A percentile compares a stretch with the other conserved stretches of the same genome.
Conservation (phyloP, 768 basidiomycete species). For the Hydnum rufescens region DNA sequence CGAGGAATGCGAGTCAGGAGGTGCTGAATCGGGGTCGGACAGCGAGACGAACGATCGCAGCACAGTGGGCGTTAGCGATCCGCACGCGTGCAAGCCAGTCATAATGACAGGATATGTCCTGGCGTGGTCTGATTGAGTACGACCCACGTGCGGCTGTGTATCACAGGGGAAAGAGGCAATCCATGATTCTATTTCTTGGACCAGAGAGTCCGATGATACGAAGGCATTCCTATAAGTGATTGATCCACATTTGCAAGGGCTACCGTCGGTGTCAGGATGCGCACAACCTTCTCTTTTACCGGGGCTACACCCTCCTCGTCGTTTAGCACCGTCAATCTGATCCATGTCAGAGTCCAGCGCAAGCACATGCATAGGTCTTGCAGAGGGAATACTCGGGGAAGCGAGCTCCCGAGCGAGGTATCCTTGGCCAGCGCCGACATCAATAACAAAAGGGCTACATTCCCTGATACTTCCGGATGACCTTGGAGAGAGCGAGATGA, state of each 20-base stretch:
- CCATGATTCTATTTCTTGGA: constrained; percentile 6
- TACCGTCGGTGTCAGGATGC: background rate
- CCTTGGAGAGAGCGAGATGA: no score
- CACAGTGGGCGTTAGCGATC: constrained; percentile 10
- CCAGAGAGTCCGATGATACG: constrained; percentile 6
- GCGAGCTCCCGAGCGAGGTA: constrained; percentile 10
- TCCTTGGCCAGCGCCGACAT: constrained; percentile 12
- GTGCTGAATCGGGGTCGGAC: background rate
- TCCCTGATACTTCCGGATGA: no score
- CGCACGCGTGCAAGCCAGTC: constrained; percentile 11
- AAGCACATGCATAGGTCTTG: constrained; percentile 4
- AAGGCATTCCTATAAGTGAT: constrained; percentile 4
- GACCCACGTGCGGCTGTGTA: background rate
- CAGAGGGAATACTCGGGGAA: background rate
- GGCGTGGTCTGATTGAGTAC: background rate
- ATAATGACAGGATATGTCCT: constrained; percentile 1
- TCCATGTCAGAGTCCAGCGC: constrained; percentile 8
- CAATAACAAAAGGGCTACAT: no score
- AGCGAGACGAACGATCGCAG: constrained; percentile 9
- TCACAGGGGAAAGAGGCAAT: background rate
- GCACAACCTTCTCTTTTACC: background rate
- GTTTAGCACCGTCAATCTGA: constrained; percentile 8
- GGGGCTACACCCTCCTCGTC: constrained; percentile 4
- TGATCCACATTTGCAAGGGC: background rate
- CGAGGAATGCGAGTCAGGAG: background rate